These are phyloP conservation scores for Bremia lactucae DNA, from an alignment of 352 stramenopile species.

Conservation along the genomic window DNA sequence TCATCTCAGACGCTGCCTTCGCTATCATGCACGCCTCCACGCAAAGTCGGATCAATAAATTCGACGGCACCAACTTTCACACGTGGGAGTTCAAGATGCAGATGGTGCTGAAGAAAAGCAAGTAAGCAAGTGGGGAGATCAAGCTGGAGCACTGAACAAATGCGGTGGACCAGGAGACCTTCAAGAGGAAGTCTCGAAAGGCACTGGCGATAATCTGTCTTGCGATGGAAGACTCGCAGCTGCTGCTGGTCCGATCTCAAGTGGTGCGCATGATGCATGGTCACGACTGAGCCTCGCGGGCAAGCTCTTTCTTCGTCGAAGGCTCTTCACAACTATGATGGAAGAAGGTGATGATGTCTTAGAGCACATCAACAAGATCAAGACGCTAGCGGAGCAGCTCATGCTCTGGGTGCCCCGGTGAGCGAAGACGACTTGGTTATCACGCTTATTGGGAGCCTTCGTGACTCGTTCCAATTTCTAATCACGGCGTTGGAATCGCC, in stretches of 20 bases:
- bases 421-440: neutral
- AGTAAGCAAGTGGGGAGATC: neutral
- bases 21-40: neutral
- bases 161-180: neutral
- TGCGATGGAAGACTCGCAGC: neutral
- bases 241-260: neutral
- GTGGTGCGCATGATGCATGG: too few species aligned
- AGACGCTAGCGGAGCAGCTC: neutral
- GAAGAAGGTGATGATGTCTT: neutral
- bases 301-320: neutral
- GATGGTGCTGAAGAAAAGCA: neutral
- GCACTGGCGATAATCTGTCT: neutral
- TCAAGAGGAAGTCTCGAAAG: neutral
- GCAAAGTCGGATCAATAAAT: neutral
- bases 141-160: neutral
- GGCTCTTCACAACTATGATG: neutral
- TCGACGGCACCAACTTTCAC: neutral
- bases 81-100: neutral
- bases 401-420: neutral
- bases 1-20: too few species aligned
- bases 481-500: neutral
- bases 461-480: too few species aligned
- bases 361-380: neutral
- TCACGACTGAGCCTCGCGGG: too few species aligned
- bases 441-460: too few species aligned